Base-by-base conservation (phyloP, 768 basidiomycete species). In the Cystofilobasidium ferigula region DNA sequence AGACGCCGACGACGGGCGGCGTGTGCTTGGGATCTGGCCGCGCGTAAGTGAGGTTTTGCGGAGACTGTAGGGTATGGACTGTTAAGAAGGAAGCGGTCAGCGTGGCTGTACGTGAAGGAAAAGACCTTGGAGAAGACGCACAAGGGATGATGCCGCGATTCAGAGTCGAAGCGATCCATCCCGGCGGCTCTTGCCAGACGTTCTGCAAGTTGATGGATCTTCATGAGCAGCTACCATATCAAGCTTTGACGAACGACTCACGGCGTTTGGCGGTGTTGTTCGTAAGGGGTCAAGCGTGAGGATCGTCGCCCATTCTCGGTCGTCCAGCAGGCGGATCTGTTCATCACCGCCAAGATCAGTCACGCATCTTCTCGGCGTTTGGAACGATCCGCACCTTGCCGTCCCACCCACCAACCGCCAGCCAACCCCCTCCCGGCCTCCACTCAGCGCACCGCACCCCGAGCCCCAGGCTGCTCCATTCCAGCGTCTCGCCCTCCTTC, bases 141-240 rank as follows among this genome's bases (percentile, higher is more conserved):
- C 92, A 95, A 28, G 89, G 87, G 30, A 94, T 78, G 73, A 93
- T 92, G 6, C 91, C 91, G 62, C 86, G 83, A 32, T 88, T 89
- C 72, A 86, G 82, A 0, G 89, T 90, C 0, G 85, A 80, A 73
- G 87, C 86, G 47, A 89, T 76, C 92, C 92, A 97, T 69, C 84
- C 84, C 0, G 79, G 71, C 1, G 92, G 90, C 73, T 97, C 92
- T 67, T 85, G 81, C 92, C 92, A 97, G 16, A 88, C 78, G 14
- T 76, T 81, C 92, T 94, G 72, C 67, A 20, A n/a, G 34, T 40
- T 24, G 14, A 45, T n/a, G 57, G 38, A 32, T 58, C 64, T 51
- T 20, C 10, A 14, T 36, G 28, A 34, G 22, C n/a, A 7, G 20
- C 20, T 13, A 40, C 30, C 35, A 26, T 62, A 51, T 59, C 43